Base-by-base conservation (phyloP, 192 early-diverging fungal genomes). In the Martensiomyces pterosporus region DNA sequence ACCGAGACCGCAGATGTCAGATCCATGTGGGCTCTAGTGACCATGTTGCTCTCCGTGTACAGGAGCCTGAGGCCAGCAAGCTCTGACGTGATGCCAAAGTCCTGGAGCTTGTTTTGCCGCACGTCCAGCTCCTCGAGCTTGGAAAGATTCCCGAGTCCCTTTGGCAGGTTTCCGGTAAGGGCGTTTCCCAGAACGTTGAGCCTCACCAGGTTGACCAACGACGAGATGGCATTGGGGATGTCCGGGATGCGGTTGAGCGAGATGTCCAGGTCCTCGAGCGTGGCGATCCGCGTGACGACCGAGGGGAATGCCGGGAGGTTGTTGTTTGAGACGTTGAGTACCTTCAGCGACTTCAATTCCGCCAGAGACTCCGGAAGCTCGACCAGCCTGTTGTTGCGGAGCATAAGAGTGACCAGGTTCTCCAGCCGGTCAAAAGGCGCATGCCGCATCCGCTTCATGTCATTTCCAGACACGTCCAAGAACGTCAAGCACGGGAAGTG, bases 281-380 rank as follows among this genome's bases (percentile, higher is more conserved):
- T 62, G 26, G 55, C 16, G 21, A 88, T 82, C 33, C 75, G 52
- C 27, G 82, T 84, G 18, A 93, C 57, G 0, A 81, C 79, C 12
- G 42, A 18, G 1, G 92, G 92, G 46, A 93, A 85, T 19, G 55
- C 51, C 3, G 69, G 57, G 35, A 95, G 70, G 27, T 81, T 82
- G 70, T 95, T 95, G 60, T 91, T 91, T 10, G 89, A 84, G 19
- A 92, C 76, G 55, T 81, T 82, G 6, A 95, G 64, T 8, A 67
- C 70, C 13, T 78, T 73, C 23, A 95, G 76, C 38, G 75, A 52
- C 19, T 51, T 64, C 17, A 85, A 79, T n/a, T 67, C 49, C 9
- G 76, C 60, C 39, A 91, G 79, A 0, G 69, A 76, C 14, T 80
- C 70, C 0, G 92, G 89, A 16, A 95, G 70, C 9, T 64, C 59